Evolutionary conservation across 305 asterid genomes (phyloP).

Genomic region (Fraxinus floribunda): DNA sequence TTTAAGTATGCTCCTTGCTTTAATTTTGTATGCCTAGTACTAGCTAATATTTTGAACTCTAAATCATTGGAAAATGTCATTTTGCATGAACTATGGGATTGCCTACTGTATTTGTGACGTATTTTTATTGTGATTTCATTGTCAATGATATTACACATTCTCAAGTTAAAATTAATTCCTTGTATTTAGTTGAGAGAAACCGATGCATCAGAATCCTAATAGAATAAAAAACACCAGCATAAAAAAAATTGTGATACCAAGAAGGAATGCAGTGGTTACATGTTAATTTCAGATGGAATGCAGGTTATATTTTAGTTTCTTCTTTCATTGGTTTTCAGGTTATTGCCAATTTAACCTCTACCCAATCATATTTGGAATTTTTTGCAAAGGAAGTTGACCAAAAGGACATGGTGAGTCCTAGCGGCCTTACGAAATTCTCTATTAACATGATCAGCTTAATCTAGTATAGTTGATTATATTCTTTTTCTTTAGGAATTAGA

Average conservation of each 20-base stretch:
- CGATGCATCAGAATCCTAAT: slow-evolving; percentile 9
- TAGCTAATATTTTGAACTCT: background rate
- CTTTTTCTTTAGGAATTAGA: slow-evolving; percentile 64
- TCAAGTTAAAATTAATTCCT: background rate
- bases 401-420: slow-evolving; percentile 58
- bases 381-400: slow-evolving; percentile 66
- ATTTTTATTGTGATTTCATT: background rate
- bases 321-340: slow-evolving; percentile 54
- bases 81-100: background rate
- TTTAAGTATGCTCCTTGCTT: background rate
- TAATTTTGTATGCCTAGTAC: background rate
- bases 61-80: background rate
- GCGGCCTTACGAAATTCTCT: slow-evolving; percentile 16
- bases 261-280: slow-evolving; percentile 10
- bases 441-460: slow-evolving; percentile 14
- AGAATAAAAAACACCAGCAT: background rate
- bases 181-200: background rate
- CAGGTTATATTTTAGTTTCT: slow-evolving; percentile 3
- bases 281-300: slow-evolving; percentile 15
- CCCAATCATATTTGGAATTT: slow-evolving; percentile 74
- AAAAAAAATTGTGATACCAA: background rate
- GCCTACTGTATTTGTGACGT: background rate
- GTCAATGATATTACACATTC: background rate
- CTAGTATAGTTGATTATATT: slow-evolving; percentile 21
- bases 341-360: slow-evolving; percentile 70